A percentile compares a stretch with the other conserved stretches of the same genome.
These are phyloP conservation scores for Penicillium tannophilum DNA, from an alignment of 495 filamentous ascomycete species.

Conservation along the genomic window DNA sequence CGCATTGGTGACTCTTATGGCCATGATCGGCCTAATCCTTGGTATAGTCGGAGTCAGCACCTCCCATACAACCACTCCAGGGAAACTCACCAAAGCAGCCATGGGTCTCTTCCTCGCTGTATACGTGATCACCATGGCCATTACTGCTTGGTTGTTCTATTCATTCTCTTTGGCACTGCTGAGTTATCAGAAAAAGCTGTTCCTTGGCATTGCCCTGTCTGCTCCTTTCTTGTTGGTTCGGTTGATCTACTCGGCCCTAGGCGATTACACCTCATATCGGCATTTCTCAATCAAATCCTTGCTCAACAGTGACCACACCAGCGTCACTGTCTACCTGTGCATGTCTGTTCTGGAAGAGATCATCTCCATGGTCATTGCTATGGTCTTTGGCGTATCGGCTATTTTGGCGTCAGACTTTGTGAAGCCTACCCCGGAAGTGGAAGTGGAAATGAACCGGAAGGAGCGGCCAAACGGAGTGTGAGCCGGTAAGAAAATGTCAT, in stretches of 20 bases:
- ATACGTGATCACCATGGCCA: constrained; percentile 17
- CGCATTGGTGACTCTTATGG: constrained; percentile 15
- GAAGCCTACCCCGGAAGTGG: background rate
- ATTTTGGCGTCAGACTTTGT: constrained; percentile 19
- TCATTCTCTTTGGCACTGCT: constrained; percentile 1
- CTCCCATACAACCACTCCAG: background rate
- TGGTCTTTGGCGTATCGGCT: constrained; percentile 26
- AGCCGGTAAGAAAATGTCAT: background rate
- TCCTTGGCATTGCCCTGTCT: constrained; percentile 29
- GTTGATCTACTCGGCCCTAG: constrained; percentile 29
- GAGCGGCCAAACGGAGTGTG: background rate
- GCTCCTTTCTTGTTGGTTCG: constrained; percentile 31
- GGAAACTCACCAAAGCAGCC: constrained; percentile 21
- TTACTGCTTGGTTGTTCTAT: constrained; percentile 20
- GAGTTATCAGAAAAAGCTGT: constrained; percentile 30
- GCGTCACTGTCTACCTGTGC: constrained; percentile 29
- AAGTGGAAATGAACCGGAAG: background rate
- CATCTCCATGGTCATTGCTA: constrained; percentile 20
- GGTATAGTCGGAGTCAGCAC: constrained; percentile 31
- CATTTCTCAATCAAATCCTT: constrained; percentile 15
- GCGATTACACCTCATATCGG: background rate
- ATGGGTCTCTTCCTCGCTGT: constrained; percentile 36
- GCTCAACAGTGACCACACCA: constrained; percentile 9
- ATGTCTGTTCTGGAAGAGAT: constrained; percentile 39
- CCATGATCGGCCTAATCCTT: constrained; percentile 31